Percentiles rank a stretch among this genome's conserved stretches.
These are phyloP conservation scores for Euphorbia pulcherrima DNA, from an alignment of 345 rosid species.

Conservation along the genomic window DNA sequence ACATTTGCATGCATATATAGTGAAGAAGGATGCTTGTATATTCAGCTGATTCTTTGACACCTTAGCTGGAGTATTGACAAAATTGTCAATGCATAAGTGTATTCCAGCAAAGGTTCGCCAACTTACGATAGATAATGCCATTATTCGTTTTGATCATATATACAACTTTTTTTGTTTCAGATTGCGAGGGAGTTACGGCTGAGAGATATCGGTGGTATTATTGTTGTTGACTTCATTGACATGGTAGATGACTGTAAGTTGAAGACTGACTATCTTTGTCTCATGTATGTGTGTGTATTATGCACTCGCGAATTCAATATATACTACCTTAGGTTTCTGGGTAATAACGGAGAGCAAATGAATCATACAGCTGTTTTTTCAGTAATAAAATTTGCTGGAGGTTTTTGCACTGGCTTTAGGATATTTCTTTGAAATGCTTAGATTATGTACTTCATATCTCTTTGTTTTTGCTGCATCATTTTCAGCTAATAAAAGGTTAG, in stretches of 20 bases:
- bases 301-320: not conserved
- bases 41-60: not conserved
- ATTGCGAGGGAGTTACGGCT: slow-evolving; percentile 95
- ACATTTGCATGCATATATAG: not conserved
- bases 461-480: slow-evolving; percentile 19
- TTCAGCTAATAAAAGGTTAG: slow-evolving; percentile 85
- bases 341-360: not conserved
- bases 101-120: not conserved
- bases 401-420: not conserved
- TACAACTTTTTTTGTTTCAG: slow-evolving; percentile 40
- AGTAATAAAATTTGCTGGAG: not conserved
- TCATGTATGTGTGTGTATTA: not conserved
- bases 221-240: slow-evolving; percentile 96
- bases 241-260: slow-evolving; percentile 86
- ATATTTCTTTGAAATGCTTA: not conserved
- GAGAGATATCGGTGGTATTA: slow-evolving; percentile 94
- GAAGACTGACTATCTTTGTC: slow-evolving; percentile 24
- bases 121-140: not conserved
- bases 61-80: not conserved
- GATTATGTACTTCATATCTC: not conserved
- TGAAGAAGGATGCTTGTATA: not conserved
- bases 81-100: not conserved
- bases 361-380: not conserved
- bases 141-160: slow-evolving; percentile 12
- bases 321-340: not conserved